phyloP scores from a whole-genome alignment of 208 protist species.

The Crithidia expoeki region DNA sequence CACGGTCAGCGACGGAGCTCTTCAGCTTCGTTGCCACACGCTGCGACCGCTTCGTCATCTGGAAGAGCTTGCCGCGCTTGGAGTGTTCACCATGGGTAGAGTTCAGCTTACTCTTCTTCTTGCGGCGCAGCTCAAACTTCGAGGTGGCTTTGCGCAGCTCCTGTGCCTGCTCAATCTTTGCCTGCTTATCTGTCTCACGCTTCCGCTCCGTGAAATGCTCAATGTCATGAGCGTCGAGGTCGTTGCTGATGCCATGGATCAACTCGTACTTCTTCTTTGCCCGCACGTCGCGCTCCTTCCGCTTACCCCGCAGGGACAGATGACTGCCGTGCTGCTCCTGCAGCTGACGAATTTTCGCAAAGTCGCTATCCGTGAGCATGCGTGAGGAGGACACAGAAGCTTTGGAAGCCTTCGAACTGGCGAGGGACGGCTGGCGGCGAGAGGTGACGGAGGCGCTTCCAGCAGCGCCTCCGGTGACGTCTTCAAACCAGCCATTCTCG shows the following conservation, averaged over 20 bases:
- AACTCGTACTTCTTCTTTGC: constrained; percentile 63
- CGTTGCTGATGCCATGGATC: constrained; percentile 79
- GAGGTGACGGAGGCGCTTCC: constrained; percentile 18
- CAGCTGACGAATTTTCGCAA: constrained; percentile 82
- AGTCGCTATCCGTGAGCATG: constrained; percentile 85
- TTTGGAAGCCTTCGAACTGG: constrained; percentile 41
- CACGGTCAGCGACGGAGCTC: constrained; percentile 76
- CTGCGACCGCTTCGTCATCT: constrained; percentile 90
- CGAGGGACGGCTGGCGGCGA: constrained; percentile 32
- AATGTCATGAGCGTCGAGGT: constrained; percentile 81
- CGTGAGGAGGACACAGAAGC: constrained; percentile 56
- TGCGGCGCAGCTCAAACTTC: constrained; percentile 89
- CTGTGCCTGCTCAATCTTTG: constrained; percentile 83
- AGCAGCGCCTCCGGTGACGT: constrained; percentile 31
- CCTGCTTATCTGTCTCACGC: constrained; percentile 74
- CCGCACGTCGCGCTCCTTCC: constrained; percentile 63
- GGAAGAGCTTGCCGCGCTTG: constrained; percentile 90
- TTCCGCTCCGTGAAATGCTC: constrained; percentile 89
- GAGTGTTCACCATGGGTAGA: constrained; percentile 87
- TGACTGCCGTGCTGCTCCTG: constrained; percentile 75
- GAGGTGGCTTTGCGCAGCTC: constrained; percentile 81
- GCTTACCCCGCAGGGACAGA: constrained; percentile 73
- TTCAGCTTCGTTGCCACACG: constrained; percentile 87
- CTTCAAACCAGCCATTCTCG: constrained; percentile 69
- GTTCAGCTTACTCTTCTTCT: constrained; percentile 92